Percentiles rank a stretch among this genome's conserved stretches.
Conservation (phyloP, 139 green algal genomes). For the Tetratostichococcus sp. region DNA sequence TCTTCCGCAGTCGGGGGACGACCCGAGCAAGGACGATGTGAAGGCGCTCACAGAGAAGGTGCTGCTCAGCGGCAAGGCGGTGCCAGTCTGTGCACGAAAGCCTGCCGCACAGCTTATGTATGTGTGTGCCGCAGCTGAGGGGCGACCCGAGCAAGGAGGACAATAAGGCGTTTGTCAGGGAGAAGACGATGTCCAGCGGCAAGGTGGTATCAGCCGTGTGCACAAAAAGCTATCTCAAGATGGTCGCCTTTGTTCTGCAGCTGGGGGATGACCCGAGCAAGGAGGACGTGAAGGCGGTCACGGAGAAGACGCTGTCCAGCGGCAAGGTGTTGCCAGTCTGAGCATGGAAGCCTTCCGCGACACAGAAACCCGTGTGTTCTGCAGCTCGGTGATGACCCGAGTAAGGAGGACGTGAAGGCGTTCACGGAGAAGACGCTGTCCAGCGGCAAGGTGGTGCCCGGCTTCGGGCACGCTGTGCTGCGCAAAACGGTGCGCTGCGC, state of each 20-base stretch:
- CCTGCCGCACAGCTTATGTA: too few species aligned
- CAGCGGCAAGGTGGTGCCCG: constrained; percentile 91
- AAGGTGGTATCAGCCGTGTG: too few species aligned
- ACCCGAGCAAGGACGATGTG: constrained; percentile 80
- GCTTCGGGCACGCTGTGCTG: constrained; percentile 96
- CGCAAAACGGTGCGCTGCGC: constrained; percentile 67
- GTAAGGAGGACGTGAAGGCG: constrained; percentile 79
- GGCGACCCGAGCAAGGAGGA: too few species aligned
- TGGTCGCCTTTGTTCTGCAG: constrained; percentile 24
- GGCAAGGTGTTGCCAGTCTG: constrained; percentile 91
- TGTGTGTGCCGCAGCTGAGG: too few species aligned
- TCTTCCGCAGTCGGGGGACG: constrained; percentile 65
- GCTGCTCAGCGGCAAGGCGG: constrained; percentile 88
- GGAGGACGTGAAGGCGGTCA: background rate
- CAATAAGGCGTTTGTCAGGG: too few species aligned
- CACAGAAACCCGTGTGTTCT: too few species aligned
- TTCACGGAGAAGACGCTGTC: constrained; percentile 92
- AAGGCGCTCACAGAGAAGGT: constrained; percentile 84
- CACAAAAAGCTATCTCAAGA: too few species aligned
- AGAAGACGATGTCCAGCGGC: too few species aligned
- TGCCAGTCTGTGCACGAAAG: too few species aligned
- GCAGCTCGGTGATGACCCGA: constrained; percentile 72
- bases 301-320: background rate
- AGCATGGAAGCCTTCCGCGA: too few species aligned
- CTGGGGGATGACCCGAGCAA: constrained; percentile 65